Evolutionary conservation across 805 yeast species (phyloP).

Genomic region (Metschnikowia rubicola): DNA sequence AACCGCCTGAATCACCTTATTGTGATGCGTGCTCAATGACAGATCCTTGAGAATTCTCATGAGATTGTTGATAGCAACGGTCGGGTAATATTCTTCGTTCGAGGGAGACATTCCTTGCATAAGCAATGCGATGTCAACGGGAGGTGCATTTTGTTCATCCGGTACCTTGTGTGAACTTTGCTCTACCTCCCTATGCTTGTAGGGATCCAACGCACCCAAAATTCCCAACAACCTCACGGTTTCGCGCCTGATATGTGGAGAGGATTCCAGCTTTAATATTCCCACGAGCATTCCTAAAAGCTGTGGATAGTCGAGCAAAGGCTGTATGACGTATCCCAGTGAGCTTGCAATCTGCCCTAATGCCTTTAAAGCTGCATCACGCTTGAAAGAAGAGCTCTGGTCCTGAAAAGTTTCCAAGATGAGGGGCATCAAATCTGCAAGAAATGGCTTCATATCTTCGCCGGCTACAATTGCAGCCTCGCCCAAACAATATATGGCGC

Average conservation of each 20-base stretch:
- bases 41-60: conserved; percentile 83
- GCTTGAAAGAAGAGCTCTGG: conserved; percentile 80
- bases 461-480: conserved; percentile 88
- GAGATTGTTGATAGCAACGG: conserved; percentile 84
- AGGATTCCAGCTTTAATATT: conserved; percentile 76
- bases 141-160: conserved; percentile 81
- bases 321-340: conserved; percentile 93
- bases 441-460: conserved; percentile 69
- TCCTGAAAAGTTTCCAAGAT: conserved; percentile 86
- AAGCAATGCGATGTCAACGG: conserved; percentile 82
- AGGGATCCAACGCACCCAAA: conserved; percentile 95
- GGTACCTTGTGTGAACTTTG: conserved; percentile 52
- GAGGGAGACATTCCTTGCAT: conserved; percentile 96
- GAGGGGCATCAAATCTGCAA: conserved; percentile 79
- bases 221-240: conserved; percentile 88
- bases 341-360: conserved; percentile 86
- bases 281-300: conserved; percentile 76
- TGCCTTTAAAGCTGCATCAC: conserved; percentile 86
- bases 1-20: conserved; percentile 90
- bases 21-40: conserved; percentile 81
- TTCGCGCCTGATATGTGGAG: conserved; percentile 74
- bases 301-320: conserved; percentile 87
- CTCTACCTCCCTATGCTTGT: conserved; percentile 89
- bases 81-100: conserved; percentile 88
- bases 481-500: conserved; percentile 83